Conservation (phyloP, 2,329 filamentous ascomycete species). For the Arthrobotrys sphaeroides region DNA sequence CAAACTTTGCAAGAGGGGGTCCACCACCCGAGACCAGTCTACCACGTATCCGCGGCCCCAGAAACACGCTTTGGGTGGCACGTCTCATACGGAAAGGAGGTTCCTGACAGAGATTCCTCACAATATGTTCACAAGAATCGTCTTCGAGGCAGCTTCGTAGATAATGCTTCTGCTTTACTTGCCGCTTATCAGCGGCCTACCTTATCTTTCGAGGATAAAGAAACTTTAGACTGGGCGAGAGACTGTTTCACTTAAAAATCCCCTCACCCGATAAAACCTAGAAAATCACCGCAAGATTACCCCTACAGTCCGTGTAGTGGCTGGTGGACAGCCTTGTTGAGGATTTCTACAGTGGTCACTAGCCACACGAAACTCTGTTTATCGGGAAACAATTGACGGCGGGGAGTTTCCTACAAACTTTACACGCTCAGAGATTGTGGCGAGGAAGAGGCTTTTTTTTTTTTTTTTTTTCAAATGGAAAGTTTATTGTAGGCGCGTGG, state of each 20-base stretch:
- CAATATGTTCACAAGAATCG: too few species aligned
- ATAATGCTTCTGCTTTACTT: too few species aligned
- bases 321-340: conserved; percentile 1
- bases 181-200: too few species aligned
- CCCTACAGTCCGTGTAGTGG: conserved; percentile 41
- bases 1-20: too few species aligned
- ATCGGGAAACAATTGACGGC: conserved; percentile 40
- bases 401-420: conserved; percentile 14
- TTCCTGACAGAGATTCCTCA: too few species aligned
- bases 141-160: too few species aligned
- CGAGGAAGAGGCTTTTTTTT: conserved; percentile 8
- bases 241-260: conserved; percentile 5
- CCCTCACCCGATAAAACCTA: too few species aligned
- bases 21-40: too few species aligned
- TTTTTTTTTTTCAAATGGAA: too few species aligned
- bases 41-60: too few species aligned
- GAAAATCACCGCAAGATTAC: conserved; percentile 9
- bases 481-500: not conserved
- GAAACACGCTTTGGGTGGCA: too few species aligned
- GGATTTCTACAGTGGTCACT: not conserved
- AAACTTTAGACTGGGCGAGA: not conserved
- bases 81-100: too few species aligned
- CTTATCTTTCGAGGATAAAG: not conserved
- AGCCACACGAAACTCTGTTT: conserved; percentile 53
- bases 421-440: conserved; percentile 13